Evolutionary conservation across 345 rosid genomes (phyloP), one percentile per base, ranked within the genome.

Genomic region (Geranium rotundifolium): DNA sequence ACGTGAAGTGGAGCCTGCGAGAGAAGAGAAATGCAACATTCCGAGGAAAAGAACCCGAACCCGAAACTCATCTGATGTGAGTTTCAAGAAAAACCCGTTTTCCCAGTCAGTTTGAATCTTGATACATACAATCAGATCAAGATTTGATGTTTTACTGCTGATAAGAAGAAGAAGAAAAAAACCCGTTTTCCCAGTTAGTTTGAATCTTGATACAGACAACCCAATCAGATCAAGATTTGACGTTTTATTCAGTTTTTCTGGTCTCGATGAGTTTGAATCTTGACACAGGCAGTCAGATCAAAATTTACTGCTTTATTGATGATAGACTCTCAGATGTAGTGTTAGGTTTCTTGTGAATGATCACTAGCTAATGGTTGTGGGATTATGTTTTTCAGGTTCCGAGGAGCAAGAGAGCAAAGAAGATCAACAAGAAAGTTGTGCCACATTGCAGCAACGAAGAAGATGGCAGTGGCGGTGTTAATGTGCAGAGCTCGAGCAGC

Each of bases 11-110:
- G 77, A 75, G 31, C 73, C 70, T 13, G 37, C 61, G n/a, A 37
- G 49, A 10, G 64, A 41, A 3, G 77, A 75, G 63, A 84, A 77
- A 17, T 76, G 78, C 55, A 58, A 75, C 66, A 59, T 56, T 59
- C 60, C 81, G 1, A 82, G 80, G 81, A 90, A 90, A 71, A 75
- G 97, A 76, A 58, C 78, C n/a, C 77, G 37, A 31, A n/a, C n/a
- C n/a, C n/a, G 77, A 18, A 63, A 34, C 19, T 20, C 65, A 17
- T 65, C 70, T 63, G 83, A 81, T 41, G 91, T 90, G 72, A 89
- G 95, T 71, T 17, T 13, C 15, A 3, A 6, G 18, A 20, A 19
- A 58, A 31, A 31, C 37, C 37, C 37, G 4, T 31, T 31, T 31
- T 31, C 37, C n/a, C n/a, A n/a, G n/a, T n/a, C n/a, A n/a, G n/a